phyloP scores from a whole-genome alignment of 129 eudicot genomes.

The Ambrosia trifida region DNA sequence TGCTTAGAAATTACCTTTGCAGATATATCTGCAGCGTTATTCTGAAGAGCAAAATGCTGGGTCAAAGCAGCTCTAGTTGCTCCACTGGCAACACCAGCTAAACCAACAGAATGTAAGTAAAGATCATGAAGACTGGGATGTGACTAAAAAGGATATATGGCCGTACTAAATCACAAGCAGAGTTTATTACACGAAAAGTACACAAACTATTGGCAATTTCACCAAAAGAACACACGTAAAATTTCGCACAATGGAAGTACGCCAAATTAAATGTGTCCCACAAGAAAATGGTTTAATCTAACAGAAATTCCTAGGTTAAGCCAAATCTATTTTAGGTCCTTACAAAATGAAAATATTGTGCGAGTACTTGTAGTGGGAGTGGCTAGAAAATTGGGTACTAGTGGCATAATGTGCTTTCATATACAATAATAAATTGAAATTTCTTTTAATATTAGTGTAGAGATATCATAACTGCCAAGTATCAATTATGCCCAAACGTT shows the following conservation, averaged over 20 bases:
- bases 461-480: slow-evolving; percentile 10
- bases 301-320: background rate
- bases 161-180: slow-evolving; percentile 6
- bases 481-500: background rate
- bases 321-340: background rate
- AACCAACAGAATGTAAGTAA: slow-evolving; percentile 33
- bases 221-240: background rate
- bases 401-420: slow-evolving; percentile 9
- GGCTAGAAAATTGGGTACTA: background rate
- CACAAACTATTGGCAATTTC: background rate
- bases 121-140: slow-evolving; percentile 9
- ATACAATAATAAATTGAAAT: background rate
- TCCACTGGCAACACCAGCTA: slow-evolving; percentile 99
- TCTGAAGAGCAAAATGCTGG: slow-evolving; percentile 97
- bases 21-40: slow-evolving; percentile 97
- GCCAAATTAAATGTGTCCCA: background rate
- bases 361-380: background rate
- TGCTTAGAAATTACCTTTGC: slow-evolving; percentile 65
- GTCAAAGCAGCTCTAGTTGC: slow-evolving; percentile 99
- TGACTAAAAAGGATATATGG: slow-evolving; percentile 6
- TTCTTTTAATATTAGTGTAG: background rate
- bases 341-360: background rate
- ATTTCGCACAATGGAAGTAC: background rate
- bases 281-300: background rate
- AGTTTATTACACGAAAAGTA: background rate